Evolutionary conservation across 768 basidiomycete genomes (phyloP), one percentile per base, ranked within the genome.

Genomic region (Agrocybe praecox): DNA sequence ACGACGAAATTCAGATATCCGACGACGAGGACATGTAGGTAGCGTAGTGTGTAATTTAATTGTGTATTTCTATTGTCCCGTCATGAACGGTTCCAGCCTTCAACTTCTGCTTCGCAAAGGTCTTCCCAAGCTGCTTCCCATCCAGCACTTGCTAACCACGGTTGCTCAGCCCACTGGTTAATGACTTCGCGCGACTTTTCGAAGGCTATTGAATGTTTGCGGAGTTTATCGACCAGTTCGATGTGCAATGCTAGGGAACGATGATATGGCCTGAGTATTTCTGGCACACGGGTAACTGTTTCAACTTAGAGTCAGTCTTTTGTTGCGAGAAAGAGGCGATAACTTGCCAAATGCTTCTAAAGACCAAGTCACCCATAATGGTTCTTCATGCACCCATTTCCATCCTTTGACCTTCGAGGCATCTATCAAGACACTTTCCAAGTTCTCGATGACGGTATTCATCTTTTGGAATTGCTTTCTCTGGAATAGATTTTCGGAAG

Each of bases 1-100:
- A 74, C 43, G 93, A 94, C 56, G 93, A 95, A 74, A 95, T 95
- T 57, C 90, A 89, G 58, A 93, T 94, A 64, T 90, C 88, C 47
- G 90, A 93, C 66, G 92, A 94, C 50, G 90, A 92, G 62, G 88
- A 89, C 66, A 66, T 79, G 70, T 82, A 78, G 46, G 23, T 15
- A 29, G 36, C 21, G 23, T 52, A 24, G 33, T 44, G 44, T 61
- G 57, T 58, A 58, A 48, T 65, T 52, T 55, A 33, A 47, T 60
- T 52, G 59, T 62, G 59, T 66, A 61, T 43, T 56, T 62, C 23
- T 63, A 42, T 53, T 51, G 50, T 51, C 52, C 24, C 22, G 19
- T 63, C 53, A 52, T 61, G 46, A 26, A 49, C 45, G n/a, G 22
- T 59, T 59, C 89, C 91, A 92, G 52, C 82, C 79, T 64, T 90